These are phyloP conservation scores for Fusarium xylarioides DNA, from an alignment of 2,329 filamentous ascomycete species.

Conservation along the genomic window DNA sequence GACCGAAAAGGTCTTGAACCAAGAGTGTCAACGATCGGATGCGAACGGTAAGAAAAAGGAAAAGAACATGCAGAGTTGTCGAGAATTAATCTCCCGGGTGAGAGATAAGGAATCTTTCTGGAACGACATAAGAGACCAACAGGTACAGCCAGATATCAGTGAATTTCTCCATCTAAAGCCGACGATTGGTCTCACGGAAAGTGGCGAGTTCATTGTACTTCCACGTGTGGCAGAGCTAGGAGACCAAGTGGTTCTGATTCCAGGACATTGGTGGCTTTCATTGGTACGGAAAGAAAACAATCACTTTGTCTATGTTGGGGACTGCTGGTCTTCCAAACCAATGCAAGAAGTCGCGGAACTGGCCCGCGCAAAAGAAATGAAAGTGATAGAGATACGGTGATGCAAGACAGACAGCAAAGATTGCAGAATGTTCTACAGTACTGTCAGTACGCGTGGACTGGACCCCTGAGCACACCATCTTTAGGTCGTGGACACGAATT, in stretches of 20 bases:
- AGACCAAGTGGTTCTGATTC: background rate
- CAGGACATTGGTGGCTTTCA: background rate
- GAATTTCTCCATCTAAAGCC: background rate
- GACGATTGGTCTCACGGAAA: background rate
- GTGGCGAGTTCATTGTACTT: background rate
- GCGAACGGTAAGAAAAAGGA: too few species aligned
- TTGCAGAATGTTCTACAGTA: too few species aligned
- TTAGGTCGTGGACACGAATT: background rate
- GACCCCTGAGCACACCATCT: background rate
- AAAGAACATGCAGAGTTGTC: fast-evolving
- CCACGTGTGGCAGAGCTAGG: background rate
- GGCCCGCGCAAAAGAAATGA: background rate
- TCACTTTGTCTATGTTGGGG: background rate
- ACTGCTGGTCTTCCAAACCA: background rate
- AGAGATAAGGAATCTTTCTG: background rate
- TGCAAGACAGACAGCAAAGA: background rate
- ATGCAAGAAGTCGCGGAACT: background rate
- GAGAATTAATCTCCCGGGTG: background rate
- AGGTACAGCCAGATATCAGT: background rate
- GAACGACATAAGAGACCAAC: fast-evolving
- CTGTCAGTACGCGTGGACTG: background rate
- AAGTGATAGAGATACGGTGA: background rate
- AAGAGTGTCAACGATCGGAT: too few species aligned
- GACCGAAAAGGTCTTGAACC: background rate
- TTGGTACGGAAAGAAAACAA: background rate